phyloP scores from a whole-genome alignment of 2,329 filamentous ascomycete genomes.

The Nemania serpens region DNA sequence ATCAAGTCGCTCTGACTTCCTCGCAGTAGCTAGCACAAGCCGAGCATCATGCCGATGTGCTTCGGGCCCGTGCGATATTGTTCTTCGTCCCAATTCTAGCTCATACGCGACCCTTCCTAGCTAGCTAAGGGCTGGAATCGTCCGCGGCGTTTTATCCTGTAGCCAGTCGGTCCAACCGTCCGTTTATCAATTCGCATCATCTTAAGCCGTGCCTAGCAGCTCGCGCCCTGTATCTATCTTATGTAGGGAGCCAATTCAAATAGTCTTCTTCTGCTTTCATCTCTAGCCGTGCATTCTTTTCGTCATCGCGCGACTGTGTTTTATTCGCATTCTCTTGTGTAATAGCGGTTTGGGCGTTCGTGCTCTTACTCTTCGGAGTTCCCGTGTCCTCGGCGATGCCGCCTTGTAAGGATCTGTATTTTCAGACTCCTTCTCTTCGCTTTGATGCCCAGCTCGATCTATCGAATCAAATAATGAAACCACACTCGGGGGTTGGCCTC shows the following conservation, averaged over 20 bases:
- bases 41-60: no score
- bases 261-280: not conserved
- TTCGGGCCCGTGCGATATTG: no score
- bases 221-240: not conserved
- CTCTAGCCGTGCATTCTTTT: no score
- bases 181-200: not conserved
- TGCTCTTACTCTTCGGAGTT: no score
- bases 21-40: not conserved
- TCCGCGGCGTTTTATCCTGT: no score
- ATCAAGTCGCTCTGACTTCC: not conserved
- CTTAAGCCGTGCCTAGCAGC: not conserved
- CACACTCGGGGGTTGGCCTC: not conserved
- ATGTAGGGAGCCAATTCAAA: no score
- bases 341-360: not conserved
- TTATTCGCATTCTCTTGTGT: not conserved
- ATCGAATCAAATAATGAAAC: not conserved
- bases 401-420: not conserved
- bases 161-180: no score
- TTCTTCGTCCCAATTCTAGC: no score
- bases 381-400: not conserved
- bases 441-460: not conserved
- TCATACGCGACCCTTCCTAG: no score
- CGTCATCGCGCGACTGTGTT: no score
- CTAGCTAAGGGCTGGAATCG: no score
- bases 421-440: not conserved